A percentile compares a stretch with the other conserved stretches of the same genome.
These are phyloP conservation scores for Acephala macrosclerotiorum DNA, from an alignment of 2,329 filamentous ascomycete genomes.

Conservation along the genomic window DNA sequence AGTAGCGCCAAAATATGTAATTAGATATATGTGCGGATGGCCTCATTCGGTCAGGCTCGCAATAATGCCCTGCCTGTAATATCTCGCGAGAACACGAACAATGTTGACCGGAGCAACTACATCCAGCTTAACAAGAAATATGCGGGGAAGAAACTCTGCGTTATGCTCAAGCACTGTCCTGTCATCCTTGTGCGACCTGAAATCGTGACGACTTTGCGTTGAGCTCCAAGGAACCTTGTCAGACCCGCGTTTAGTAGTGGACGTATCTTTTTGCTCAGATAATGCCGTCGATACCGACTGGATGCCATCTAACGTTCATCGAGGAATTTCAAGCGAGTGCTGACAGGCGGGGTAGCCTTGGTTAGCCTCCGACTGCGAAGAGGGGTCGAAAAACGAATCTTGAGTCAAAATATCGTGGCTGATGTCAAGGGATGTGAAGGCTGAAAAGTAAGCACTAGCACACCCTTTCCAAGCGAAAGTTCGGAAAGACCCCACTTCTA, in stretches of 20 bases:
- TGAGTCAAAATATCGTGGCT: constrained; percentile 29
- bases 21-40: neutral
- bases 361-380: constrained; percentile 18
- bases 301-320: constrained; percentile 7
- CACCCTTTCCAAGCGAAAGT: constrained; percentile 22
- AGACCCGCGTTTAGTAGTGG: neutral
- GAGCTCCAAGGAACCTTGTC: neutral
- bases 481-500: constrained; percentile 26
- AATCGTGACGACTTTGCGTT: neutral
- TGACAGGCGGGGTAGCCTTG: constrained; percentile 30
- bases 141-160: constrained; percentile 2
- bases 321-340: constrained; percentile 33
- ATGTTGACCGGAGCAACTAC: constrained; percentile 12
- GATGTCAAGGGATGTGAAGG: constrained; percentile 31
- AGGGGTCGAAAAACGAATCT: constrained; percentile 22
- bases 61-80: neutral
- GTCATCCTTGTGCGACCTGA: constrained; percentile 9
- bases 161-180: neutral
- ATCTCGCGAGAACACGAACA: neutral
- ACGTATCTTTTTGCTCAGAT: neutral
- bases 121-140: neutral
- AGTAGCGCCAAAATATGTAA: constrained; percentile 2
- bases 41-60: neutral
- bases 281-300: constrained; percentile 7
- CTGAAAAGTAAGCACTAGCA: constrained; percentile 43